Conservation (phyloP, 140 eudicot species). For the Erigeron philadelphicus region DNA sequence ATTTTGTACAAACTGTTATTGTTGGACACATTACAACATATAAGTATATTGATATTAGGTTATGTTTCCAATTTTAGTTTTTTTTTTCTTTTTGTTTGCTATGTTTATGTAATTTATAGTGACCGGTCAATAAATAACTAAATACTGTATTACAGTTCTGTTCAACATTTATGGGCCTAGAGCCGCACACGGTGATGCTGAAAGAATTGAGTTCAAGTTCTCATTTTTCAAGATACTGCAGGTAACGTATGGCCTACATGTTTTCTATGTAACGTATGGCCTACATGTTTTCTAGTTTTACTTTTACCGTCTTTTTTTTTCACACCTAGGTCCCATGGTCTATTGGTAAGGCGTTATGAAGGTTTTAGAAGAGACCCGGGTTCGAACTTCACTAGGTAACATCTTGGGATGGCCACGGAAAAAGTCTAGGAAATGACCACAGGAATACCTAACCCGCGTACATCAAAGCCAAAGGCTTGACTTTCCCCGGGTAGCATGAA, state of each 20-base stretch:
- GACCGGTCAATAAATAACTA: background rate
- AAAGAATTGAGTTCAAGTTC: conserved; percentile 70
- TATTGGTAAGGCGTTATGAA: too few species aligned
- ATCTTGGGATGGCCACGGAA: too few species aligned
- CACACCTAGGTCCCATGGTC: background rate
- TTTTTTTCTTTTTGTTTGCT: background rate
- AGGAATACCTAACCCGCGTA: too few species aligned
- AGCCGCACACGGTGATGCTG: conserved; percentile 69
- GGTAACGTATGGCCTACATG: conserved; percentile 32
- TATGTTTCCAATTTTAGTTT: background rate
- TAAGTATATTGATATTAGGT: background rate
- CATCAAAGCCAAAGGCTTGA: too few species aligned
- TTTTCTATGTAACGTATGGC: conserved; percentile 30
- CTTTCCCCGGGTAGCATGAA: too few species aligned
- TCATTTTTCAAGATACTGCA: conserved; percentile 69
- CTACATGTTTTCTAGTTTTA: conserved; percentile 4
- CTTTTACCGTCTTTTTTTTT: background rate
- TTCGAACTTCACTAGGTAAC: too few species aligned
- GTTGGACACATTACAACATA: conserved; percentile 4
- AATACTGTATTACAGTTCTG: conserved; percentile 51
- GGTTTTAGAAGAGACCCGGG: too few species aligned
- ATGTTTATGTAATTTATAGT: conserved; percentile 1
- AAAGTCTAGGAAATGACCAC: too few species aligned
- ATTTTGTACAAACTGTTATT: conserved; percentile 6
- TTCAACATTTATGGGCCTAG: conserved; percentile 94